phyloP scores from a whole-genome alignment of 129 eudicot genomes.

The Calendula officinalis region DNA sequence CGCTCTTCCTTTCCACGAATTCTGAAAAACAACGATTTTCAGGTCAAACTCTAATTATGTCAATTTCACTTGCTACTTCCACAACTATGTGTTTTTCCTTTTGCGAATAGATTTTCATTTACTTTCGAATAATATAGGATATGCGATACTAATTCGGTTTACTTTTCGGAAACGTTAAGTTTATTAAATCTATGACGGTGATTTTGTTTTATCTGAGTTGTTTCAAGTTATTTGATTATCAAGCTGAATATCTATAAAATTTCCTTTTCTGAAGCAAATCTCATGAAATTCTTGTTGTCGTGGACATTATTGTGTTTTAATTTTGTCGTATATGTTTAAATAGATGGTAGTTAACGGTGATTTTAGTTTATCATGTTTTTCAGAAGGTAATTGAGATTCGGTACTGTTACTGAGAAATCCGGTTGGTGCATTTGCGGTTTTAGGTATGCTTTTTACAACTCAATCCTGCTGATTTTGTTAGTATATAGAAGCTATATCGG shows the following conservation, averaged over 20 bases:
- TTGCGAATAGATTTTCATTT: constrained; percentile 13
- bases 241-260: too few species aligned
- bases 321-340: neutral
- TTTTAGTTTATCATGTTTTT: constrained; percentile 6
- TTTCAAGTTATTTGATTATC: constrained; percentile 11
- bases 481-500: constrained; percentile 1
- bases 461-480: neutral
- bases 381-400: constrained; percentile 12
- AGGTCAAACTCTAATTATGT: too few species aligned
- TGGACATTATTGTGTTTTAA: constrained; percentile 1
- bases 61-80: constrained; percentile 14
- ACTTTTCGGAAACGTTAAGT: constrained; percentile 4
- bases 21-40: constrained; percentile 8
- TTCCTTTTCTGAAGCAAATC: constrained; percentile 12
- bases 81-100: constrained; percentile 10
- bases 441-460: neutral
- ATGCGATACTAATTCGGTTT: constrained; percentile 16
- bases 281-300: constrained; percentile 5
- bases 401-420: neutral
- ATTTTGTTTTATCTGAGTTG: constrained; percentile 3
- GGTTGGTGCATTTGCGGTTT: constrained; percentile 10
- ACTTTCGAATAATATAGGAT: constrained; percentile 3
- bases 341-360: neutral
- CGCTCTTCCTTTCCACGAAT: constrained; percentile 15
- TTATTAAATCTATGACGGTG: constrained; percentile 6